Evolutionary conservation across 75 land plant species (phyloP), one percentile per base, ranked within the genome.

Genomic region (Cunninghamia lanceolata): DNA sequence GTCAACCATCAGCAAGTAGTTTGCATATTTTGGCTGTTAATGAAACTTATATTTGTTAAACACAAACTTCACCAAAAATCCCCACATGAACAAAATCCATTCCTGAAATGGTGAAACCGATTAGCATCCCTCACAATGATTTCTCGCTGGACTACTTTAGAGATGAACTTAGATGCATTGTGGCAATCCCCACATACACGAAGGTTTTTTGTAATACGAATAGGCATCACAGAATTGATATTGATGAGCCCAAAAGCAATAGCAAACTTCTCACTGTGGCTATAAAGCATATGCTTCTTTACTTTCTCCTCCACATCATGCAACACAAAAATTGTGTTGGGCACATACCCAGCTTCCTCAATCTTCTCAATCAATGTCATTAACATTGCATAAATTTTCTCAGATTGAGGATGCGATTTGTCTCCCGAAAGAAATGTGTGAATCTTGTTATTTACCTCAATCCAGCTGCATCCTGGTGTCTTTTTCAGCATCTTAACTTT

Each of bases 21-120:
- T 16, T 76, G 79, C 8, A 76, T 38, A 76, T 32, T 19, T 38
- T 76, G 39, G 79, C 39, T 76, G 38, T 16, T 35, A 34, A 3
- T 13, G 38, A 74, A 34, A n/a, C 83, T 86, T 68, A 86, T 88
- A 46, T 85, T 83, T 14, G 88, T 56, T 73, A 13, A 88, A 13
- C 53, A 50, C 70, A 10, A 70, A 28, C 32, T 39, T 81, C 34
- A 81, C 82, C 82, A 81, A 25, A 28, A 81, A 81, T 81, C 82
- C n/a, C 46, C 89, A 87, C 89, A 88, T n/a, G 89, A 87, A 39
- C 89, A 88, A 28, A 84, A 30, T 25, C 89, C 89, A 86, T 87
- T 40, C 35, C 54, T 80, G 59, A 88, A 88, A 52, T 87, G 63
- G 82, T 88, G 89, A 28, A 86, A 63, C 52, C 89, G 28, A 47